These are phyloP conservation scores for Mycocalia duriaeana DNA, from an alignment of 1,284 basidiomycete genomes.

Conservation along the genomic window DNA sequence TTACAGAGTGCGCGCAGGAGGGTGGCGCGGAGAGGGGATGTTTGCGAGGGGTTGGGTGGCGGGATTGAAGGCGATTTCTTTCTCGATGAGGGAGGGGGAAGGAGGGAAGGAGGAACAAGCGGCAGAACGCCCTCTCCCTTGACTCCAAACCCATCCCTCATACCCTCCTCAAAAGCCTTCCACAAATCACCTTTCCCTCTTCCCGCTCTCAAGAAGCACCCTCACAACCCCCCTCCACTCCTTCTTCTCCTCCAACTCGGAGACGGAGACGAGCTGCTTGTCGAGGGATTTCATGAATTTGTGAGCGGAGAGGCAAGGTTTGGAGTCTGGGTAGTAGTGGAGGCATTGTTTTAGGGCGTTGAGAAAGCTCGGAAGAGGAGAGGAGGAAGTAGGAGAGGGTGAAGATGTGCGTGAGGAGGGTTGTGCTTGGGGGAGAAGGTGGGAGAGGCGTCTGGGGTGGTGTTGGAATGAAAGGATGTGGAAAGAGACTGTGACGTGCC, in stretches of 20 bases:
- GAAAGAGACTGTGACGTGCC: slow-evolving; percentile 37
- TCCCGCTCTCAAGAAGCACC: slow-evolving; percentile 46
- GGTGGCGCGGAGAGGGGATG: slow-evolving; percentile 40
- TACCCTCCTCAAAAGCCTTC: slow-evolving; percentile 59
- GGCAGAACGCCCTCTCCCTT: slow-evolving; percentile 35
- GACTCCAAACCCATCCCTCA: slow-evolving; percentile 48
- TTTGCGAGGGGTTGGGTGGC: slow-evolving; percentile 35
- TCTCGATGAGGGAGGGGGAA: slow-evolving; percentile 14
- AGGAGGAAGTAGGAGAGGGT: slow-evolving; percentile 59
- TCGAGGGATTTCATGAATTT: slow-evolving; percentile 75
- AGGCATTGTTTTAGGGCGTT: slow-evolving; percentile 85
- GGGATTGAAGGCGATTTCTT: slow-evolving; percentile 26
- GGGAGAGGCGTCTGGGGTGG: slow-evolving; percentile 66
- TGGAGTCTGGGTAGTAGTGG: slow-evolving; percentile 90
- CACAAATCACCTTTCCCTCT: slow-evolving; percentile 57
- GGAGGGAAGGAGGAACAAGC: slow-evolving; percentile 22
- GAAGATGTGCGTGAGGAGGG: too few relatives aligned
- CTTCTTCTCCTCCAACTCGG: slow-evolving; percentile 61
- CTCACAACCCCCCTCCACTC: slow-evolving; percentile 69
- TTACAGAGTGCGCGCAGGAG: slow-evolving; percentile 73
- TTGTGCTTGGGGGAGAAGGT: slow-evolving; percentile 67
- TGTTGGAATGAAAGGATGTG: too few relatives aligned
- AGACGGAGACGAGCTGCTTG: slow-evolving; percentile 71
- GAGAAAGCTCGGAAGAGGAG: slow-evolving; percentile 55
- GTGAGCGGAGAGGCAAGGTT: slow-evolving; percentile 76